Conservation (phyloP, 495 filamentous ascomycete genomes). For the Trichoderma reesei region DNA sequence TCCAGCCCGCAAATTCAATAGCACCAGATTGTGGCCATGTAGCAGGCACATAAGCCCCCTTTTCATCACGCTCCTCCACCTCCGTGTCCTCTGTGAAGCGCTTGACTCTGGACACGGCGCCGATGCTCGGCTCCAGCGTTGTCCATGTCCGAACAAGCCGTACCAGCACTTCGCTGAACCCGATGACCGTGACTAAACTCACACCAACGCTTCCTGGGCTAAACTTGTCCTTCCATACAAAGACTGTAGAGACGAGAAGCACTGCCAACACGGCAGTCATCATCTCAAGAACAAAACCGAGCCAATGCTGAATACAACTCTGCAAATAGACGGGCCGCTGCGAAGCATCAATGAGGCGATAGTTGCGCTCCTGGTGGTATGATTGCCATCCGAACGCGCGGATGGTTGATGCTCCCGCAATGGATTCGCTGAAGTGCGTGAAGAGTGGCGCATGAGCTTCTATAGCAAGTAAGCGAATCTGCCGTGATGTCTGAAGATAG, state of each 20-base stretch:
- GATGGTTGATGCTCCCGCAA: constrained; percentile 24
- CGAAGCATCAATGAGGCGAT: constrained; percentile 39
- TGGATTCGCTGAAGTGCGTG: neutral
- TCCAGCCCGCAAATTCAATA: constrained; percentile 30
- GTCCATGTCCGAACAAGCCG: constrained; percentile 18
- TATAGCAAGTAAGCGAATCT: constrained; percentile 28
- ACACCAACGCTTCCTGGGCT: constrained; percentile 13
- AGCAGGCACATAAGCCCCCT: constrained; percentile 23
- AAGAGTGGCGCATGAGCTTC: neutral
- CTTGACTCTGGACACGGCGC: constrained; percentile 28
- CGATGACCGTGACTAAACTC: constrained; percentile 9
- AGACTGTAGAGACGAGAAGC: constrained; percentile 36
- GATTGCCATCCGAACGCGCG: constrained; percentile 47
- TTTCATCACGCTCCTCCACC: constrained; percentile 27
- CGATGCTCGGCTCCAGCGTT: constrained; percentile 30
- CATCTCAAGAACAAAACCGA: constrained; percentile 39
- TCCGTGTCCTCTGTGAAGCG: constrained; percentile 12
- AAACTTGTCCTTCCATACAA: constrained; percentile 20
- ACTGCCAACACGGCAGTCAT: constrained; percentile 40
- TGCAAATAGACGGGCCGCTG: constrained; percentile 50
- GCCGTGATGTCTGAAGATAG: constrained; percentile 49
- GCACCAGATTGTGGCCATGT: constrained; percentile 40
- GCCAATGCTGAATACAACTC: constrained; percentile 44
- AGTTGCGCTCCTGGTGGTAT: constrained; percentile 13
- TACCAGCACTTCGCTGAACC: constrained; percentile 11